These are phyloP conservation scores for Papiliotrema flavescens DNA, from an alignment of 1,284 basidiomycete genomes.

Conservation along the genomic window DNA sequence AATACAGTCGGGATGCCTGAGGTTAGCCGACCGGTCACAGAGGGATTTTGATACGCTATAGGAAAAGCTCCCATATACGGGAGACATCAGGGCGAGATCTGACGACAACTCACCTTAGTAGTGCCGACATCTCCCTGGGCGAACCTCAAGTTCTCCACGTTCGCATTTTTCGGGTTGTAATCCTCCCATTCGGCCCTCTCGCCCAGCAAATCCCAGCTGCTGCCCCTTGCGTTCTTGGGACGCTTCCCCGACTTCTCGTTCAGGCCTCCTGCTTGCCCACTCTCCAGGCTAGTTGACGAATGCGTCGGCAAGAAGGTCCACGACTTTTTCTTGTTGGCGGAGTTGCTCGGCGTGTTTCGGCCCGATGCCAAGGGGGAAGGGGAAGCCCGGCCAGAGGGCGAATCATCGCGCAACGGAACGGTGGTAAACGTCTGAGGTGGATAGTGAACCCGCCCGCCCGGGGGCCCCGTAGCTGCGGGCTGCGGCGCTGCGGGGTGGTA, in stretches of 20 bases:
- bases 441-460: conserved; percentile 30
- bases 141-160: conserved; percentile 42
- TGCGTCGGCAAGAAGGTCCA: conserved; percentile 31
- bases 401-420: conserved; percentile 32
- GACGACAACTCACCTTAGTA: conserved; percentile 31
- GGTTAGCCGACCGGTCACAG: no score
- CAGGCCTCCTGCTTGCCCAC: conserved; percentile 1
- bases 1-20: conserved; percentile 54
- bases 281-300: conserved; percentile 9
- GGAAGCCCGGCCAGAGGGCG: conserved; percentile 6
- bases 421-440: conserved; percentile 35
- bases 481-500: conserved; percentile 6
- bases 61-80: background rate
- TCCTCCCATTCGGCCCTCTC: conserved; percentile 46
- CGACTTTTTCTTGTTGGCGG: conserved; percentile 22
- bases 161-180: conserved; percentile 43
- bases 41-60: no score
- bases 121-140: conserved; percentile 50
- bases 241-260: conserved; percentile 15
- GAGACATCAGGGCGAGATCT: background rate
- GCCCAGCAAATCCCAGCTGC: conserved; percentile 37
- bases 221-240: conserved; percentile 16
- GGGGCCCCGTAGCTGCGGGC: conserved; percentile 9
- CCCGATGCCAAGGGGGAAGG: conserved; percentile 16
- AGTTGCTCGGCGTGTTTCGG: conserved; percentile 20